Conservation (phyloP, 306 rosid species). For the Ziziphus jujuba region DNA sequence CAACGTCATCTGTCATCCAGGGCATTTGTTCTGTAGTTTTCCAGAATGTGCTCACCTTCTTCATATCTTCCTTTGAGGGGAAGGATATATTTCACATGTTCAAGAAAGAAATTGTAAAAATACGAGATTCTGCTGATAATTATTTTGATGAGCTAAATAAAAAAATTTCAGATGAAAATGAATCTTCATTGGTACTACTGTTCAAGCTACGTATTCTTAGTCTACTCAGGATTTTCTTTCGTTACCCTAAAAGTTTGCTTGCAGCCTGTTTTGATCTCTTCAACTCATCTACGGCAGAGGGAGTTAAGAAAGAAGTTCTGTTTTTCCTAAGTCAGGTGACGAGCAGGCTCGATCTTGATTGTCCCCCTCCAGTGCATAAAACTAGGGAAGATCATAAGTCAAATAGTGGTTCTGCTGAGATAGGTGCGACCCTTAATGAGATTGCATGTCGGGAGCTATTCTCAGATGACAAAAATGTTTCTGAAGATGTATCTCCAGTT, state of each 20-base stretch:
- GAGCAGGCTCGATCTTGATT: conserved; percentile 40
- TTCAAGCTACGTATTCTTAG: conserved; percentile 55
- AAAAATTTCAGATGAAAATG: conserved; percentile 59
- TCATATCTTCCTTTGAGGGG: conserved; percentile 57
- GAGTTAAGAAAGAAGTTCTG: conserved; percentile 48
- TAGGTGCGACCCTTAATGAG: conserved; percentile 30
- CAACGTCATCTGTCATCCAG: conserved; percentile 68
- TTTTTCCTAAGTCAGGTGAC: conserved; percentile 59
- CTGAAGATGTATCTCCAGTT: conserved; percentile 33
- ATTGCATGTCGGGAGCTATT: conserved; percentile 31
- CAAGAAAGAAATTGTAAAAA: conserved; percentile 53
- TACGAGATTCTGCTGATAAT: conserved; percentile 52
- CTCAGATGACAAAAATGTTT: conserved; percentile 37
- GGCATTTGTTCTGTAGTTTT: conserved; percentile 79
- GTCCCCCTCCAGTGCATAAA: conserved; percentile 32
- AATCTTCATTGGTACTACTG: conserved; percentile 46
- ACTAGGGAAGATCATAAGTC: conserved; percentile 35
- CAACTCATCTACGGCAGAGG: conserved; percentile 51
- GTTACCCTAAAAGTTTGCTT: conserved; percentile 67
- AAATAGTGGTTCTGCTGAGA: conserved; percentile 31
- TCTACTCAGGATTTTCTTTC: conserved; percentile 67
- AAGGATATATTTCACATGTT: conserved; percentile 61
- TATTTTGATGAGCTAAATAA: conserved; percentile 53
- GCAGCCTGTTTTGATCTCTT: conserved; percentile 81
- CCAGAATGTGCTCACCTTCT: conserved; percentile 71